Evolutionary conservation across 2,329 filamentous ascomycete genomes (phyloP), one percentile per base, ranked within the genome.

Genomic region (Geosmithia morbida): DNA sequence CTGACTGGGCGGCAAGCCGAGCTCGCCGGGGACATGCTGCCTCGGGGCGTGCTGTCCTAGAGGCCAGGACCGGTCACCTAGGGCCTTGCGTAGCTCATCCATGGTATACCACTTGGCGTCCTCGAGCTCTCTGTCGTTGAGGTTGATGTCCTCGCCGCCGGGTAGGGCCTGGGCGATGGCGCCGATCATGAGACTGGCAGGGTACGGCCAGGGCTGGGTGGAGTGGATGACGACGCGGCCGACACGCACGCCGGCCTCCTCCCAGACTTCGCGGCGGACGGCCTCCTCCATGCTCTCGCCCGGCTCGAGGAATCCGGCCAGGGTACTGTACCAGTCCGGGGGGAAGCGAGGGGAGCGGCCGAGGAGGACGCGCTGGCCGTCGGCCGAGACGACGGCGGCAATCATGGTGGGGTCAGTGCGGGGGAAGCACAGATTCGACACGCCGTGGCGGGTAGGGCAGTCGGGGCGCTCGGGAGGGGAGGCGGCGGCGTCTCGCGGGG

Each of bases 401-500:
- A 98, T 98, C 61, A 97, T 88, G 26, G 87, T 94, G 1, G 89
- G 88, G 57, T 96, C 89, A 2, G 90, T 96, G 46, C 89, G 79
- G 2, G 90, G 90, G 71, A 96, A 97, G 58, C 76, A 83, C 47
- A 96, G 73, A 65, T 98, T 98, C 30, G 88, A 94, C 43, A 98
- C 69, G 22, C 87, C 88, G 40, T 79, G 83, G 47, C 92, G 79
- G 1, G 89, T 94, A 7, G 78, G 81, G 64, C 92, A 98, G 17
- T 83, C 74, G 1, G 73, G 74, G 8, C 87, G 80, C 8, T 33
- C 17, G 4, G 37, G 13, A 2, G 50, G 16, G 11, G 43, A 41
- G 76, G 68, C 22, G 63, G 61, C 20, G 61, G 62, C 41, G 60
- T 92, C 86, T 1, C 75, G 79, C 0, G 84, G 76, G 7, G 87